phyloP scores from a whole-genome alignment of 257 asterid species.

The Penstemon eatonii region DNA sequence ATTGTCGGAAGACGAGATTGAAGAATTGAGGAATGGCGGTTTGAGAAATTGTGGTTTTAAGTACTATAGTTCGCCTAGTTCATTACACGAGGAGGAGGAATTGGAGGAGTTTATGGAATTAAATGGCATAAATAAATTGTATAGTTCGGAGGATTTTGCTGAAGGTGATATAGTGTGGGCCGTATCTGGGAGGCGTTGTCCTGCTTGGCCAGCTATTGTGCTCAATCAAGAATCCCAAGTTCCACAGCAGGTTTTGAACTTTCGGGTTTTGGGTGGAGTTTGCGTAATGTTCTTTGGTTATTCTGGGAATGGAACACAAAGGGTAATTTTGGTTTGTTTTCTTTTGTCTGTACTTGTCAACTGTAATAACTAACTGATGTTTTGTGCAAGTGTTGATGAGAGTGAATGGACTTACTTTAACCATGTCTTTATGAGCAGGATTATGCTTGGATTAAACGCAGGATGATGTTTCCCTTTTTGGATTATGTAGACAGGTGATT shows the following conservation, averaged over 20 bases:
- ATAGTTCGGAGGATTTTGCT: slow-evolving; percentile 52
- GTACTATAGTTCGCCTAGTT: too few species aligned
- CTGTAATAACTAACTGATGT: not conserved
- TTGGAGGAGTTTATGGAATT: slow-evolving; percentile 50
- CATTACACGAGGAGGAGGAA: slow-evolving; percentile 35
- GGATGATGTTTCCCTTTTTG: slow-evolving; percentile 89
- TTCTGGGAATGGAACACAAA: slow-evolving; percentile 95
- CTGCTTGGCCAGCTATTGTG: slow-evolving; percentile 98
- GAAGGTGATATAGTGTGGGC: slow-evolving; percentile 97
- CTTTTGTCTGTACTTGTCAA: slow-evolving; percentile 8
- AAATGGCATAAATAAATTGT: slow-evolving; percentile 48
- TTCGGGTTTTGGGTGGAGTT: slow-evolving; percentile 55
- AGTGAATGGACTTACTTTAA: slow-evolving; percentile 31
- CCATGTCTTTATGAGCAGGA: slow-evolving; percentile 64
- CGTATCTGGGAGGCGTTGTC: slow-evolving; percentile 65
- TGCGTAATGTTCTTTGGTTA: slow-evolving; percentile 99
- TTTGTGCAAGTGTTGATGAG: not conserved
- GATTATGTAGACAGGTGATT: slow-evolving; percentile 86
- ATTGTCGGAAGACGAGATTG: slow-evolving; percentile 57
- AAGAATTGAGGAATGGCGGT: slow-evolving; percentile 48
- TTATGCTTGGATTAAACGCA: slow-evolving; percentile 85
- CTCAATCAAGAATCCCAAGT: slow-evolving; percentile 72
- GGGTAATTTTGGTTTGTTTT: slow-evolving; percentile 55
- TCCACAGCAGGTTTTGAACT: slow-evolving; percentile 47
- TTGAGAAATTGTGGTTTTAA: slow-evolving; percentile 24